phyloP scores from a whole-genome alignment of 148 eudicot species.

The Polygonum aviculare region DNA sequence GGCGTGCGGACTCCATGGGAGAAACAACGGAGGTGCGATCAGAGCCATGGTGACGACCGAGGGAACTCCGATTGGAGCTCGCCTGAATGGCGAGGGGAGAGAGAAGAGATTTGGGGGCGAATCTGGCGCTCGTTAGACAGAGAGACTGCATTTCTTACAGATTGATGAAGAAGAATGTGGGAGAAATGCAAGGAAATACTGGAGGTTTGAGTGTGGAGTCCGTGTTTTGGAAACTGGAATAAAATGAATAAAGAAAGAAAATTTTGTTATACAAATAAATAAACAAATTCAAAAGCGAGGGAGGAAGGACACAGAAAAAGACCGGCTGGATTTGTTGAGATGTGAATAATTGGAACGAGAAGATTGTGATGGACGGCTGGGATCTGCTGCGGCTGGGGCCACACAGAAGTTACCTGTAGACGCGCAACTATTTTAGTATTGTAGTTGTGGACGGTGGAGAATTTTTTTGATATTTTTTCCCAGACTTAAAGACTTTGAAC shows the following conservation, averaged over 20 bases:
- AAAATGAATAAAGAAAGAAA: not conserved
- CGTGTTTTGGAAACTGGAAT: not conserved
- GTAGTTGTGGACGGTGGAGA: not conserved
- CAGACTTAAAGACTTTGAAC: no score
- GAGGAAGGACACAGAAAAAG: not conserved
- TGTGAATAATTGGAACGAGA: not conserved
- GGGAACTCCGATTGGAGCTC: not conserved
- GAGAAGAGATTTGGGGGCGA: not conserved
- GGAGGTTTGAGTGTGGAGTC: not conserved
- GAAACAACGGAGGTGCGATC: constrained; percentile 1
- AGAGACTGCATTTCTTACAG: not conserved
- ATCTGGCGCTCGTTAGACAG: not conserved
- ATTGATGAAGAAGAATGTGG: not conserved
- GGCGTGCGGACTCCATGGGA: not conserved
- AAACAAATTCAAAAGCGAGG: not conserved
- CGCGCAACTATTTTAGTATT: not conserved
- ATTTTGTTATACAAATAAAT: not conserved
- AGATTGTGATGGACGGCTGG: not conserved
- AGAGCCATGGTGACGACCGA: not conserved
- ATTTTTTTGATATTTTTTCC: no score
- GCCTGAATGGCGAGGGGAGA: not conserved
- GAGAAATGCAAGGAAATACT: not conserved
- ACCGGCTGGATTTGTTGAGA: not conserved
- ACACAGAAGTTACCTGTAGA: not conserved
- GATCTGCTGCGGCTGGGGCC: not conserved